Evolutionary conservation across 306 rosid genomes (phyloP).

Genomic region (Nissolia schottii): DNA sequence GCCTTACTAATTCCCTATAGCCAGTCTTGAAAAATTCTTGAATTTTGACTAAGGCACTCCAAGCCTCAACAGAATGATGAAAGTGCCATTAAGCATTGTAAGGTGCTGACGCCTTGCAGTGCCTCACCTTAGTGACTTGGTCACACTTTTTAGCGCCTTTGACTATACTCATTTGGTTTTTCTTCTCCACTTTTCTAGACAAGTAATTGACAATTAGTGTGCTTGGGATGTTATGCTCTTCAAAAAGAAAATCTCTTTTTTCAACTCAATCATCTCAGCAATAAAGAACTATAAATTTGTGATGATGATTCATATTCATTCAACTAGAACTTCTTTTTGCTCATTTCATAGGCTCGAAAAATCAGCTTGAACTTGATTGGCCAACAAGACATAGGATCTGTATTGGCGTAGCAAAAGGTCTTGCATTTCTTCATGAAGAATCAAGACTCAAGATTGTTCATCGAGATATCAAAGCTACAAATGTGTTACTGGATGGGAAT

Average conservation of each 20-base stretch:
- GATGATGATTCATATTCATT: background rate
- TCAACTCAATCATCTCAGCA: background rate
- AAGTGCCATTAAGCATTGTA: no score
- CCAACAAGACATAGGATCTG: constrained; percentile 58
- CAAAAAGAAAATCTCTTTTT: background rate
- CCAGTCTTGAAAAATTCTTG: no score
- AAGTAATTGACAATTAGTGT: background rate
- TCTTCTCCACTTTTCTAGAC: background rate
- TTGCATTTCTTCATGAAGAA: constrained; percentile 63
- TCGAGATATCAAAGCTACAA: constrained; percentile 62
- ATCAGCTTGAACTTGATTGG: constrained; percentile 47
- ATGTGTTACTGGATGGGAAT: constrained; percentile 47
- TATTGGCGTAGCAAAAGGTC: constrained; percentile 57
- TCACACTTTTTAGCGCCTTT: no score
- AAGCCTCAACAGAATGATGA: no score
- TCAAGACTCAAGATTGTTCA: constrained; percentile 59
- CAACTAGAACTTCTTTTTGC: background rate
- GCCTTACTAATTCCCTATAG: no score
- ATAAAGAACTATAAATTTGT: background rate
- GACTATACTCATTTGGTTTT: no score
- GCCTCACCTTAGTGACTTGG: no score
- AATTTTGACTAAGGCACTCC: no score
- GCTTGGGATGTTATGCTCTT: background rate
- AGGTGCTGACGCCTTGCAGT: no score
- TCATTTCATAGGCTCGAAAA: constrained; percentile 13